Evolutionary conservation across 331 rosid species (phyloP), one percentile per base, ranked within the genome.

Genomic region (Cydonia oblonga): DNA sequence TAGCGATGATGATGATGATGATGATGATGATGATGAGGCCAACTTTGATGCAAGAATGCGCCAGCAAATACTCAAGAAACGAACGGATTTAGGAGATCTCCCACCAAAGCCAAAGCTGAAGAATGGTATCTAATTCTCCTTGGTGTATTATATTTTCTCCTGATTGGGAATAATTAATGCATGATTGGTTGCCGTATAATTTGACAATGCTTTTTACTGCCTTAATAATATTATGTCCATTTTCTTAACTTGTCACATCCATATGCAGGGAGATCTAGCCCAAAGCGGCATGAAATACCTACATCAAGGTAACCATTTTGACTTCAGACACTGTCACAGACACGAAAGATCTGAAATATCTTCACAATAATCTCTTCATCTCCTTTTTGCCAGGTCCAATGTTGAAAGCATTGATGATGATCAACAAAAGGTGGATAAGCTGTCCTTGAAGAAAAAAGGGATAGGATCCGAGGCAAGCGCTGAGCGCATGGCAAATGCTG

Each of bases 31-130:
- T 42, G 33, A 60, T 30, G 90, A 90, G 80, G 91, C 96, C 51
- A 83, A 86, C 82, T 95, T 95, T 78, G 97, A 91, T 83, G 77
- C 92, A 66, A 83, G 90, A 69, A 95, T 95, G 99, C 96, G 97
- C 64, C 79, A 70, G 82, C 90, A 80, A 76, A 91, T 95, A 83
- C 92, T 95, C 59, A 84, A 73, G 79, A 95, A 86, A 78, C 85
- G 92, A 73, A 87, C 75, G 35, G 96, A 95, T 68, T 71, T 88
- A 76, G 96, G 92, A 57, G 90, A 86, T 81, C 73, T 62, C 64
- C 92, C 92, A 57, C 78, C 86, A 10, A 90, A 86, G 81, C 86
- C 85, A 49, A 91, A 87, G 76, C 49, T 73, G 71, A 83, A 9
- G 70, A 82, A 83, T 66, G 96, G 98, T 93, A 84, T 28, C 24